phyloP scores from a whole-genome alignment of 345 rosid genomes.

The Eucalyptus pauciflora region DNA sequence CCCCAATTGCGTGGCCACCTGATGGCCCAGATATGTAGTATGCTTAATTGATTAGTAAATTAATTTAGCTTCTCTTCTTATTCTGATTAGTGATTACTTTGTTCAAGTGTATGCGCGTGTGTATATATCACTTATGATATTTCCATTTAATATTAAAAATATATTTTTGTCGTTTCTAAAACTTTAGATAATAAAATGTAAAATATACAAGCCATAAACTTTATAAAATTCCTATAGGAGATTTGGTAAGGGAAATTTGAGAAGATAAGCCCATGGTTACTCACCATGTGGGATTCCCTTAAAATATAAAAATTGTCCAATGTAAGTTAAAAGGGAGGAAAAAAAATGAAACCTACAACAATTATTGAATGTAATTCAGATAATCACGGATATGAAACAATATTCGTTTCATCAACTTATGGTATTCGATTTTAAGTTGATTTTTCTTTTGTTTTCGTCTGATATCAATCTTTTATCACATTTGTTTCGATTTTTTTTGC shows the following conservation, averaged over 20 bases:
- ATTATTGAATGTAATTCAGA: background rate
- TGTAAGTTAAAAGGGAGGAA: background rate
- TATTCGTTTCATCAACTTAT: background rate
- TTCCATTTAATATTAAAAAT: too few species aligned
- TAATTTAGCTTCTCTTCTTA: background rate
- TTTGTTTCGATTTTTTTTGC: background rate
- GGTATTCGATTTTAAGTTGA: background rate
- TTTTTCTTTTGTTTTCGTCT: background rate
- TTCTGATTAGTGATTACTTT: background rate
- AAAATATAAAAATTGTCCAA: background rate
- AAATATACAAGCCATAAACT: too few species aligned
- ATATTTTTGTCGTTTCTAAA: too few species aligned
- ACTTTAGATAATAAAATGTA: too few species aligned
- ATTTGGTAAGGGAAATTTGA: too few species aligned
- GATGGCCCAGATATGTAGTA: background rate
- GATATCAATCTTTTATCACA: background rate
- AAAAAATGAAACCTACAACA: background rate
- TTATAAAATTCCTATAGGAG: too few species aligned
- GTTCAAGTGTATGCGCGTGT: background rate
- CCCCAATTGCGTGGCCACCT: conserved; percentile 26
- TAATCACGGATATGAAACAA: background rate
- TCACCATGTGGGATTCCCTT: background rate
- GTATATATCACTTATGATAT: too few species aligned
- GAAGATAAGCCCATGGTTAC: too few species aligned
- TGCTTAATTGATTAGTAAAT: background rate